Evolutionary conservation across 129 eudicot species (phyloP).

Genomic region (Lactuca sativa): DNA sequence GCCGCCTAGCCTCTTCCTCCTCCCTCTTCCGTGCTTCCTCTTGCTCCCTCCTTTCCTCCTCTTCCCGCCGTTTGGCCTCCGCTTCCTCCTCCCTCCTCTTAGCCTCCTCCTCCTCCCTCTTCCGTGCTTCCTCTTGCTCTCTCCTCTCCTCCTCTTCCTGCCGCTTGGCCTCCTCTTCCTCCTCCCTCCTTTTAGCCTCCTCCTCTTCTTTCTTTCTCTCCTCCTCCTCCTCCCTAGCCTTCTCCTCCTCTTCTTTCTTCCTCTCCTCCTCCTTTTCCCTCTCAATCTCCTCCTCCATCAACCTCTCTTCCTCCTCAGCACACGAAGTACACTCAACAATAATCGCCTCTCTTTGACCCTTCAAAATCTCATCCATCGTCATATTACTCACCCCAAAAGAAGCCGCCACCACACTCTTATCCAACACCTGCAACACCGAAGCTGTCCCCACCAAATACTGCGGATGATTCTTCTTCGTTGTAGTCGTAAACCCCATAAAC

Average conservation of each 20-base stretch:
- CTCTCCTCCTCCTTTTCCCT: conserved; percentile 15
- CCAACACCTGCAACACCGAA: conserved; percentile 56
- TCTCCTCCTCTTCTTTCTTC: conserved; percentile 26
- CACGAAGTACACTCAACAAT: conserved; percentile 67
- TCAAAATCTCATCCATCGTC: conserved; percentile 47
- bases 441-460: conserved; percentile 75
- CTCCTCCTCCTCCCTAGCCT: background rate
- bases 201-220: background rate
- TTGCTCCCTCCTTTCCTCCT: background rate
- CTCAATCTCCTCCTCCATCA: conserved; percentile 35
- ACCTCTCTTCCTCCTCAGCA: conserved; percentile 49
- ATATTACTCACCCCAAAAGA: conserved; percentile 53
- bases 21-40: background rate
- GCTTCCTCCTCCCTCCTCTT: background rate
- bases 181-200: background rate
- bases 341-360: conserved; percentile 45
- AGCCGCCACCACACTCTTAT: conserved; percentile 51
- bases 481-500: conserved; percentile 74
- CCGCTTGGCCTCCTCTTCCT: background rate
- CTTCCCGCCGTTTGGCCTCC: background rate
- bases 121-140: conserved; percentile 14
- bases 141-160: background rate
- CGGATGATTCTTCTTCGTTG: conserved; percentile 56
- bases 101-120: conserved; percentile 25
- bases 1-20: background rate